Percentiles rank a stretch among this genome's conserved stretches.
Evolutionary conservation across 2,329 filamentous ascomycete genomes (phyloP).

Genomic region (Cadophora gregata): DNA sequence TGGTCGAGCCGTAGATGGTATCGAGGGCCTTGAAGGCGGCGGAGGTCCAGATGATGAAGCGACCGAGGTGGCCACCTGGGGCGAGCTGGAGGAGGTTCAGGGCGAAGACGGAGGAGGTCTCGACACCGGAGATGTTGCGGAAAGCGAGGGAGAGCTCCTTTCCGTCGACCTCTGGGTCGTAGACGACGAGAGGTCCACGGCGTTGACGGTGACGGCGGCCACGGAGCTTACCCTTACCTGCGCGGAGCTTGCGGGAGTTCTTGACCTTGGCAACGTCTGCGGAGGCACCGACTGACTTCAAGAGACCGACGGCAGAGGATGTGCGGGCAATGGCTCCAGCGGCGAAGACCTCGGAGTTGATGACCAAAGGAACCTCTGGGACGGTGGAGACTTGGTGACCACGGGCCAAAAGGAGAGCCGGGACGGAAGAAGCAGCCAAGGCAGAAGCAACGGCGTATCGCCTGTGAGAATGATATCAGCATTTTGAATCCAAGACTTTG

Average conservation of each 20-base stretch:
- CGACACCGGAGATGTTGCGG: constrained; percentile 98
- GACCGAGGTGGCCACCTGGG: constrained; percentile 96
- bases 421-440: constrained; percentile 93
- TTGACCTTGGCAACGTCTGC: constrained; percentile 94
- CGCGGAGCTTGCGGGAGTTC: constrained; percentile 94
- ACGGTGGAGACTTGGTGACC: constrained; percentile 93
- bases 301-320: constrained; percentile 81
- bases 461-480: constrained; percentile 53
- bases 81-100: constrained; percentile 99
- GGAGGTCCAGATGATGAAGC: constrained; percentile 99
- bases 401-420: constrained; percentile 93
- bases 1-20: constrained; percentile 94
- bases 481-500: constrained; percentile 42
- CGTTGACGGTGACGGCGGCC: constrained; percentile 97
- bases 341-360: constrained; percentile 90
- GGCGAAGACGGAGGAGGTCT: constrained; percentile 91
- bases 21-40: constrained; percentile 96
- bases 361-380: constrained; percentile 94
- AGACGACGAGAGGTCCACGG: constrained; percentile 96
- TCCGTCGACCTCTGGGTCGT: constrained; percentile 94
- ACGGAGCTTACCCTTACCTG: constrained; percentile 98
- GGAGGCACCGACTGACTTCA: constrained; percentile 90
- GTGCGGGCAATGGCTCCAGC: constrained; percentile 85
- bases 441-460: constrained; percentile 98
- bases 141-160: constrained; percentile 92